Percentiles rank a stretch among this genome's conserved stretches.
These are phyloP conservation scores for Barnettozyma pratensis DNA, from an alignment of 805 yeast species.

Conservation along the genomic window DNA sequence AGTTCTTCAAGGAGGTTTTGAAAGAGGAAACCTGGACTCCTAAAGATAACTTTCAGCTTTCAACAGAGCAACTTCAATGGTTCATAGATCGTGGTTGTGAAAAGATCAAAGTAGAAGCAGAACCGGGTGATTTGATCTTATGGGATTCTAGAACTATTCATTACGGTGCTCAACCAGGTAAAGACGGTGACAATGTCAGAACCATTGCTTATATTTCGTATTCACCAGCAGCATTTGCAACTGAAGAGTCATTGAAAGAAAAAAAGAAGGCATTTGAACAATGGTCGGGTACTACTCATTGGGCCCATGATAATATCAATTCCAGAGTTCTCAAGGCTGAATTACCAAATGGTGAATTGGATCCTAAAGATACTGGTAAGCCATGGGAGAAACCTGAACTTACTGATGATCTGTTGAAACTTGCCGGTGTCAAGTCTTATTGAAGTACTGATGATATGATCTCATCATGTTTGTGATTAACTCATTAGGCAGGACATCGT, in stretches of 20 bases:
- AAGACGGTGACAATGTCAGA: conserved; percentile 23
- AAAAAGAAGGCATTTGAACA: conserved; percentile 22
- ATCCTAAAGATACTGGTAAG: conserved; percentile 22
- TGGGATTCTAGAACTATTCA: conserved; percentile 32
- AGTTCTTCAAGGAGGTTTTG: conserved; percentile 22
- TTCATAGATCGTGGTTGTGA: conserved; percentile 25
- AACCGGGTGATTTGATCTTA: conserved; percentile 31
- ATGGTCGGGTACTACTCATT: conserved; percentile 28
- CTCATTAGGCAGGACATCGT: too few relatives aligned
- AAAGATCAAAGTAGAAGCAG: conserved; percentile 25
- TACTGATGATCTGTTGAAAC: conserved; percentile 22
- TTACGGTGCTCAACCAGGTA: conserved; percentile 27
- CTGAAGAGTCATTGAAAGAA: conserved; percentile 19
- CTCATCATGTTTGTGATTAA: too few relatives aligned
- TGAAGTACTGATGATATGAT: background rate
- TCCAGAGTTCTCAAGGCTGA: conserved; percentile 12
- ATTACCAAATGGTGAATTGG: conserved; percentile 19
- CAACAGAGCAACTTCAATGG: conserved; percentile 24
- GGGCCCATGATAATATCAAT: conserved; percentile 28
- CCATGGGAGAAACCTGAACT: conserved; percentile 25
- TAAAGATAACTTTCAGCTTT: conserved; percentile 17
- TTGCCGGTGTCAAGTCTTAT: conserved; percentile 25
- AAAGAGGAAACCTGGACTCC: conserved; percentile 20
- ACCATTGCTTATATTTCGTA: conserved; percentile 27
- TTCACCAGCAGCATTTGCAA: conserved; percentile 30